phyloP scores from a whole-genome alignment of 352 stramenopile genomes.

The Pythium apleroticum region DNA sequence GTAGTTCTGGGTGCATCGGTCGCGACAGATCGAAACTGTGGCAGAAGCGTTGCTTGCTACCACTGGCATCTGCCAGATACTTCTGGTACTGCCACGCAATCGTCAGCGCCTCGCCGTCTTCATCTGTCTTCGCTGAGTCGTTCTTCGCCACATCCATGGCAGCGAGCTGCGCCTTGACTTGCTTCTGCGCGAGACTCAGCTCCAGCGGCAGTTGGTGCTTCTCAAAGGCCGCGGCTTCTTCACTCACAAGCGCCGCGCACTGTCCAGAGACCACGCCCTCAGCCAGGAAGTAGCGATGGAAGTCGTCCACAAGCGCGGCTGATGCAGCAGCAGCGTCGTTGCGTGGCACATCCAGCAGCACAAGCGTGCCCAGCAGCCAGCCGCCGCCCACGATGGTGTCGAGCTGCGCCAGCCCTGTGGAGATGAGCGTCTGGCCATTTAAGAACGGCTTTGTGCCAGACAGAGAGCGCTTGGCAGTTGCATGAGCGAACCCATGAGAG shows the following conservation, averaged over 20 bases:
- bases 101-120: conserved; percentile 30
- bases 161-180: conserved; percentile 57
- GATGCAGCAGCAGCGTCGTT: conserved; percentile 27
- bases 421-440: conserved; percentile 64
- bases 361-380: conserved; percentile 48
- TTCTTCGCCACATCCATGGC: conserved; percentile 5
- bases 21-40: conserved; percentile 75
- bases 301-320: conserved; percentile 39
- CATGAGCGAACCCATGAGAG: neutral
- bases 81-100: conserved; percentile 84
- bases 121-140: neutral
- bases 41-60: conserved; percentile 47
- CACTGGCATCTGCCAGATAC: conserved; percentile 30
- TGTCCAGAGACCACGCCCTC: conserved; percentile 54
- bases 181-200: conserved; percentile 64
- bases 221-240: conserved; percentile 42
- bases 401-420: conserved; percentile 50
- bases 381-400: conserved; percentile 58
- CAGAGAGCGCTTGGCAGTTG: conserved; percentile 9
- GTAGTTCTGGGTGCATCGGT: conserved; percentile 50
- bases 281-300: conserved; percentile 66
- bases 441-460: conserved; percentile 67
- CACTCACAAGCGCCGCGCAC: conserved; percentile 34
- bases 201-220: conserved; percentile 49
- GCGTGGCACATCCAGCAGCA: conserved; percentile 44